These are phyloP conservation scores for Oemleria cerasiformis DNA, from an alignment of 306 rosid species.

Conservation along the genomic window DNA sequence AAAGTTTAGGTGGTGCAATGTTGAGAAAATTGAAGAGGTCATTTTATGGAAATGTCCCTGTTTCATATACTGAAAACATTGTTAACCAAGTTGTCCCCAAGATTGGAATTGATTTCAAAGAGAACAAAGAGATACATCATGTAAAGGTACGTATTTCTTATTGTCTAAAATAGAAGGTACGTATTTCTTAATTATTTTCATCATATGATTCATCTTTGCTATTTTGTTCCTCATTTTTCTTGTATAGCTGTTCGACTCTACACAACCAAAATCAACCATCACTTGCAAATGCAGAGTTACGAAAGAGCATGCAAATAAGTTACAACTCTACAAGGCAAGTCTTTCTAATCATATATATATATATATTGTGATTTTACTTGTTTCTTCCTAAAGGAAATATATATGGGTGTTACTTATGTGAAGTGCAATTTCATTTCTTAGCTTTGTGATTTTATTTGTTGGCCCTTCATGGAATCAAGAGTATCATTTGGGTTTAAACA, in stretches of 20 bases:
- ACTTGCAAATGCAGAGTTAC: constrained; percentile 37
- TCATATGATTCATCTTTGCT: neutral
- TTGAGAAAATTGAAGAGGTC: constrained; percentile 18
- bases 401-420: no score
- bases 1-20: constrained; percentile 14
- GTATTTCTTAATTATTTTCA: neutral
- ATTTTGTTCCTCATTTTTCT: constrained; percentile 1
- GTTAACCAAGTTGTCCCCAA: constrained; percentile 16
- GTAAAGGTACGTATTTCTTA: constrained; percentile 33
- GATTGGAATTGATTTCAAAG: constrained; percentile 30
- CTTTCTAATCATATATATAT: neutral
- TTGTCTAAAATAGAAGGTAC: no score
- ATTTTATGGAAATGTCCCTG: constrained; percentile 32
- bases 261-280: constrained; percentile 26
- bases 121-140: constrained; percentile 37
- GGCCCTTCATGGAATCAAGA: no score
- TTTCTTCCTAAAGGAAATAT: no score
- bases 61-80: constrained; percentile 32
- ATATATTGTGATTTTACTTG: no score
- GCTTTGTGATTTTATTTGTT: no score
- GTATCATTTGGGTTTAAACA: no score
- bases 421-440: no score
- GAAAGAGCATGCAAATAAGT: constrained; percentile 25
- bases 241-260: constrained; percentile 33
- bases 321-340: constrained; percentile 40